phyloP scores from a whole-genome alignment of 306 rosid genomes.

The Vigna nakashimae region DNA sequence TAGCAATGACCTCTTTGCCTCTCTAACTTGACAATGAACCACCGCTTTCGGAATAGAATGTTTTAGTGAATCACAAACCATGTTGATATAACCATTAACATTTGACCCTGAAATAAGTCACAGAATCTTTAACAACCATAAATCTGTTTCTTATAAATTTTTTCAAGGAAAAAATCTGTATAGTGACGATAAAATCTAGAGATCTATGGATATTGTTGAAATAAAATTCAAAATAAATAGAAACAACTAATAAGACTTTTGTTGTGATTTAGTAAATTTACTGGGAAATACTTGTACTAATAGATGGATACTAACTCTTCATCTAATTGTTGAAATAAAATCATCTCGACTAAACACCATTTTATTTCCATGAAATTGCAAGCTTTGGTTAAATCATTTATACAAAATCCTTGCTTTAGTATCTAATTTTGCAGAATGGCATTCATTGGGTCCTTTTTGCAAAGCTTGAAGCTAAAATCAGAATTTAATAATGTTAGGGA shows the following conservation, averaged over 20 bases:
- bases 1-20: slow-evolving; percentile 46
- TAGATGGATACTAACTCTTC: not conserved
- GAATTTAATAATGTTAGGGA: not conserved
- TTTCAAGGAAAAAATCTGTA: not conserved
- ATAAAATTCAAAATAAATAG: slow-evolving; percentile 18
- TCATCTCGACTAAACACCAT: not conserved
- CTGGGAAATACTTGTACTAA: no score
- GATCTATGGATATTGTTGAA: slow-evolving; percentile 19
- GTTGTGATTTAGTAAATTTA: slow-evolving; percentile 5
- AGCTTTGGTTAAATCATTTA: not conserved
- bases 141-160: not conserved
- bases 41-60: slow-evolving; percentile 46
- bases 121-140: slow-evolving; percentile 6
- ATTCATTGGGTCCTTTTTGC: not conserved
- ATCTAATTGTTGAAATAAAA: not conserved
- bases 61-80: slow-evolving; percentile 43
- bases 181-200: not conserved
- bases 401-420: not conserved
- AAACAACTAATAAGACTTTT: not conserved
- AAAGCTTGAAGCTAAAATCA: not conserved
- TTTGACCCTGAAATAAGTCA: slow-evolving; percentile 42
- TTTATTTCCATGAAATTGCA: not conserved
- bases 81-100: slow-evolving; percentile 40
- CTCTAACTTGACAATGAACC: slow-evolving; percentile 49
- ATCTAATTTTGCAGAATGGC: not conserved